A percentile compares a stretch with the other conserved stretches of the same genome.
Evolutionary conservation across 1,284 basidiomycete species (phyloP).

Genomic region (Leccinum pachyderme): DNA sequence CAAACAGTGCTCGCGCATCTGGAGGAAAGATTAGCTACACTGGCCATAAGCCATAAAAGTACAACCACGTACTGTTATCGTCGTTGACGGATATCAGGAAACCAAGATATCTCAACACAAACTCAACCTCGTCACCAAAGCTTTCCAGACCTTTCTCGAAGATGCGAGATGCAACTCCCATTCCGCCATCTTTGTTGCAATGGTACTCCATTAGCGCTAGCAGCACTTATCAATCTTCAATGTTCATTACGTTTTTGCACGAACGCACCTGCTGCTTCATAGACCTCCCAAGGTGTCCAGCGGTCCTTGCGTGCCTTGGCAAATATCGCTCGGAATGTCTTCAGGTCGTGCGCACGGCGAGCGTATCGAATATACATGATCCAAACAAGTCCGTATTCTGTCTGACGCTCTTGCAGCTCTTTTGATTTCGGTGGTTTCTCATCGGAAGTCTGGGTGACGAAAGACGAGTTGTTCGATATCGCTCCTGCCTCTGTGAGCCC

Average conservation of each 20-base stretch:
- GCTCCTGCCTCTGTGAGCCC: constrained; percentile 28
- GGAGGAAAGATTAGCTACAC: constrained; percentile 3
- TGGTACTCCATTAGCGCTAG: constrained; percentile 95
- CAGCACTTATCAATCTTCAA: constrained; percentile 10
- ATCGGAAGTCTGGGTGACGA: constrained; percentile 42
- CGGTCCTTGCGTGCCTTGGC: constrained; percentile 83
- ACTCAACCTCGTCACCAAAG: constrained; percentile 83
- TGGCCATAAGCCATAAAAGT: not conserved
- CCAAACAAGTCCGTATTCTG: constrained; percentile 68
- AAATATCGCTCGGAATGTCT: constrained; percentile 79
- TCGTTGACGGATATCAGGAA: constrained; percentile 96
- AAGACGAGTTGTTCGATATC: constrained; percentile 41
- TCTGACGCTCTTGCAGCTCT: constrained; percentile 59
- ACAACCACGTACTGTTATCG: constrained; percentile 73
- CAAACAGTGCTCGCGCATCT: constrained; percentile 97
- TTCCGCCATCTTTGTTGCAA: constrained; percentile 73
- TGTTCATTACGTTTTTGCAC: constrained; percentile 5
- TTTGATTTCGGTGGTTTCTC: constrained; percentile 48
- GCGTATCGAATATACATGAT: constrained; percentile 89
- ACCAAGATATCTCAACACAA: constrained; percentile 85
- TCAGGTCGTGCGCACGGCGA: constrained; percentile 46
- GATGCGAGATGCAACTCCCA: constrained; percentile 84
- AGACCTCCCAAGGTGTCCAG: constrained; percentile 90
- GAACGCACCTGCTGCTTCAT: constrained; percentile 82
- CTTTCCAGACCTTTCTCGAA: constrained; percentile 92